phyloP scores from a whole-genome alignment of 75 land plant species.

The Azolla pinnata region DNA sequence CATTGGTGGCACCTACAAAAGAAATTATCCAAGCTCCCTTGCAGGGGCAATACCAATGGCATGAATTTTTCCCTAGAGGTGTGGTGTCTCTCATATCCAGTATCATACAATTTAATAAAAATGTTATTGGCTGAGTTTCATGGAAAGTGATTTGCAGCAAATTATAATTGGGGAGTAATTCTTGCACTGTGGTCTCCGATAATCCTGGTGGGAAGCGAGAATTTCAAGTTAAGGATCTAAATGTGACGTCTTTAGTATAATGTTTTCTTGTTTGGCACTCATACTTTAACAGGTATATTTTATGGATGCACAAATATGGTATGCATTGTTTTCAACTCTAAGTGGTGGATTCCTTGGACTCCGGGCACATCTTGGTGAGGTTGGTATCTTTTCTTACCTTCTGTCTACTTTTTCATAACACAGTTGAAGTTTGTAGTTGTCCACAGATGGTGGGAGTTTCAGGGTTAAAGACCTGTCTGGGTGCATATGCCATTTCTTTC shows the following conservation, averaged over 20 bases:
- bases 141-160: constrained; percentile 41
- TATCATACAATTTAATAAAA: no score
- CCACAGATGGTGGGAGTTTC: no score
- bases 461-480: no score
- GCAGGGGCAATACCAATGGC: constrained; percentile 52
- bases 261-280: no score
- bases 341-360: constrained; percentile 94
- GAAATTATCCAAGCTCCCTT: constrained; percentile 42
- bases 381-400: no score
- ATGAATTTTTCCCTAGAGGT: constrained; percentile 92
- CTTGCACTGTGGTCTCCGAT: constrained; percentile 94
- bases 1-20: constrained; percentile 77
- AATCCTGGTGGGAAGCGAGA: constrained; percentile 58
- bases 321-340: constrained; percentile 86
- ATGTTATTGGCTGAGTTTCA: neutral
- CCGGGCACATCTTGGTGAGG: constrained; percentile 95
- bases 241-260: no score
- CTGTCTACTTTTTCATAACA: no score
- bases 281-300: constrained; percentile 68
- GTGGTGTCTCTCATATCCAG: constrained; percentile 2
- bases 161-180: constrained; percentile 74
- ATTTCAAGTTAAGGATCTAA: no score
- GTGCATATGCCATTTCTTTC: no score
- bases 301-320: constrained; percentile 99
- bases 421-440: no score